Evolutionary conservation across 495 filamentous ascomycete species (phyloP).

Genomic region (Aspergillus campestris): DNA sequence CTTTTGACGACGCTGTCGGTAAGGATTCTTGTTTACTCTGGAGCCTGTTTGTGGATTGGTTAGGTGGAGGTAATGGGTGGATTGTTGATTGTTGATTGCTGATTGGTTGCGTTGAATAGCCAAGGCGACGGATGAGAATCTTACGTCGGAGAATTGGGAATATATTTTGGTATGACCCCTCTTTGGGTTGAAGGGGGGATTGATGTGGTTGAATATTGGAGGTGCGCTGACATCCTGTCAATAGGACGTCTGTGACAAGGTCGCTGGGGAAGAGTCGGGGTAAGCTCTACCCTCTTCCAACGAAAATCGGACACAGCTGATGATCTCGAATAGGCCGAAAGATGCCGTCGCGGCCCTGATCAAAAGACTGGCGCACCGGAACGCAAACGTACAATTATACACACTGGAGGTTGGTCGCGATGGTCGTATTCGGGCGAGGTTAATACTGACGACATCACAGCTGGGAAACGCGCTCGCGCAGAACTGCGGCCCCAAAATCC

Average conservation of each 20-base stretch:
- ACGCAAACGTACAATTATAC: slow-evolving; percentile 98
- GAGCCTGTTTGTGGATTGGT: too few relatives aligned
- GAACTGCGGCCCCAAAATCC: slow-evolving; percentile 86
- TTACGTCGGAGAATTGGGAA: slow-evolving; percentile 97
- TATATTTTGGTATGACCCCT: slow-evolving; percentile 67
- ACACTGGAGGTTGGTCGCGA: slow-evolving; percentile 69
- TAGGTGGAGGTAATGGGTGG: background rate
- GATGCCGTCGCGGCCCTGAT: slow-evolving; percentile 92
- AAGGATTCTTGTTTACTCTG: slow-evolving; percentile 23
- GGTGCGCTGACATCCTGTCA: slow-evolving; percentile 12
- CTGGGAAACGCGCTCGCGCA: slow-evolving; percentile 91
- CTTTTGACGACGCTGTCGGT: slow-evolving; percentile 78
- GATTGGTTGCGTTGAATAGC: slow-evolving; percentile 41
- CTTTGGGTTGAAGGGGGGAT: background rate
- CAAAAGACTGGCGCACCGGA: slow-evolving; percentile 90
- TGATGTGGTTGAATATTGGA: background rate
- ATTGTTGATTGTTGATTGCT: slow-evolving; percentile 15
- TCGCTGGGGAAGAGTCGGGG: slow-evolving; percentile 56
- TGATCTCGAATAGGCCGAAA: slow-evolving; percentile 50
- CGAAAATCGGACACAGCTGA: slow-evolving; percentile 13
- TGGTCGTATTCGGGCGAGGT: background rate
- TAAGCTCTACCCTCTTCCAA: slow-evolving; percentile 22
- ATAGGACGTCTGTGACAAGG: slow-evolving; percentile 93
- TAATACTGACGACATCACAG: slow-evolving; percentile 15
- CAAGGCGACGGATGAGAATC: slow-evolving; percentile 97